Evolutionary conservation across 1,139 yeast genomes (phyloP).

Genomic region (Saccharomyces hybrid): DNA sequence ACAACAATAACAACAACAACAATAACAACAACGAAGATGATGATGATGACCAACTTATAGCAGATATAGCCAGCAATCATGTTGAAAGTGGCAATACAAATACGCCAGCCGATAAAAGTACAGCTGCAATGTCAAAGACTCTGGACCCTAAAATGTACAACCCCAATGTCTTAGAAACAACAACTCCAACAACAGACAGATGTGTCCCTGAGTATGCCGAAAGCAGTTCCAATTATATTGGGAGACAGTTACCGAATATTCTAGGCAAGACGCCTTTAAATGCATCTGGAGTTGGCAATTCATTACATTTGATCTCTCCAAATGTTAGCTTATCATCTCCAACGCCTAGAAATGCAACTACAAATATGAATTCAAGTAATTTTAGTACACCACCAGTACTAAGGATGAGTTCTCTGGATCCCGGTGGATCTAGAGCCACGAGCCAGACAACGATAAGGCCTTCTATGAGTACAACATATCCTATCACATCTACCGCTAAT

Average conservation of each 20-base stretch:
- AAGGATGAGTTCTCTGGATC: neutral
- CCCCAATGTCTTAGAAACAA: neutral
- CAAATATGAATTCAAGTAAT: neutral
- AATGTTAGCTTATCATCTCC: neutral
- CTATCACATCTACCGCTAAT: neutral
- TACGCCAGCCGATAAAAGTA: slow-evolving; percentile 3
- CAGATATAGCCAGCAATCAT: slow-evolving; percentile 2
- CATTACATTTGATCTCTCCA: neutral
- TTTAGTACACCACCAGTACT: neutral
- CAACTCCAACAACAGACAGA: neutral
- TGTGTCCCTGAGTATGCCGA: slow-evolving; percentile 3
- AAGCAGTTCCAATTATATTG: slow-evolving; percentile 9
- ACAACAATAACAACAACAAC: neutral
- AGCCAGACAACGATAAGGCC: neutral
- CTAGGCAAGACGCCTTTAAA: slow-evolving; percentile 19
- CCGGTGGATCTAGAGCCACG: neutral
- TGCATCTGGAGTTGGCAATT: neutral
- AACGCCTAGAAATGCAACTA: neutral
- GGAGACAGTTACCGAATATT: slow-evolving; percentile 9
- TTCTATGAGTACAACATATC: neutral
- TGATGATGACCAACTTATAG: slow-evolving; percentile 4
- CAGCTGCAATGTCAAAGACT: neutral
- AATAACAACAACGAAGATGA: neutral
- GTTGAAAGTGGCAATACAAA: neutral
- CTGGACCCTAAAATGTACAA: neutral